Conservation (phyloP, 768 basidiomycete species). For the Leccinellum rugosiceps region DNA sequence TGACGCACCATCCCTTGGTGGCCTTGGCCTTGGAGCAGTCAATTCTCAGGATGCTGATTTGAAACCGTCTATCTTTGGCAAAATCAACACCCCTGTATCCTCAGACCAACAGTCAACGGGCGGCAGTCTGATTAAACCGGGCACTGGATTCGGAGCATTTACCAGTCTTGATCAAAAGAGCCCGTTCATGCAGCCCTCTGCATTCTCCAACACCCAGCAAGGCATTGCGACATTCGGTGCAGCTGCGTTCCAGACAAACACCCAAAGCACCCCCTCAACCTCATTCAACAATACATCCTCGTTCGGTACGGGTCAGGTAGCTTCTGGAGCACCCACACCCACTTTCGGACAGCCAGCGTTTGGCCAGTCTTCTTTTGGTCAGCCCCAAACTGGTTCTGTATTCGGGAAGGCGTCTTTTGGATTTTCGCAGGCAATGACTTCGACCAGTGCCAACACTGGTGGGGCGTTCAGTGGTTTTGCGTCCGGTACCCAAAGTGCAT, state of each 20-base stretch:
- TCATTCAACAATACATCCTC: slow-evolving; percentile 30
- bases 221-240: slow-evolving; percentile 14
- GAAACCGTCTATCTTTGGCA: slow-evolving; percentile 34
- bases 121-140: slow-evolving; percentile 30
- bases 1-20: slow-evolving; percentile 29
- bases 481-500: slow-evolving; percentile 25
- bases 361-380: slow-evolving; percentile 34
- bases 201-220: slow-evolving; percentile 19
- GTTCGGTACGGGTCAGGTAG: slow-evolving; percentile 33
- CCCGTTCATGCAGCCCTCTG: neutral
- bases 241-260: slow-evolving; percentile 12
- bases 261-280: slow-evolving; percentile 17
- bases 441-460: slow-evolving; percentile 11
- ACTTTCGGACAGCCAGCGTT: slow-evolving; percentile 40
- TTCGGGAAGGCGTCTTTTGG: slow-evolving; percentile 27
- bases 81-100: slow-evolving; percentile 9
- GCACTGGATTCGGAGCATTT: slow-evolving; percentile 35
- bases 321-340: slow-evolving; percentile 27
- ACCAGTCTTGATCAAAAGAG: slow-evolving; percentile 10
- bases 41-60: slow-evolving; percentile 24
- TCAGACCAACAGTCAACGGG: slow-evolving; percentile 16
- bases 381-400: slow-evolving; percentile 10
- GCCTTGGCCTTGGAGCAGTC: slow-evolving; percentile 29
- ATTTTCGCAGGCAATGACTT: slow-evolving; percentile 8
- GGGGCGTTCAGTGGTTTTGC: slow-evolving; percentile 40